Base-by-base conservation (phyloP, 2,329 filamentous ascomycete species). In the Cytospora mali region DNA sequence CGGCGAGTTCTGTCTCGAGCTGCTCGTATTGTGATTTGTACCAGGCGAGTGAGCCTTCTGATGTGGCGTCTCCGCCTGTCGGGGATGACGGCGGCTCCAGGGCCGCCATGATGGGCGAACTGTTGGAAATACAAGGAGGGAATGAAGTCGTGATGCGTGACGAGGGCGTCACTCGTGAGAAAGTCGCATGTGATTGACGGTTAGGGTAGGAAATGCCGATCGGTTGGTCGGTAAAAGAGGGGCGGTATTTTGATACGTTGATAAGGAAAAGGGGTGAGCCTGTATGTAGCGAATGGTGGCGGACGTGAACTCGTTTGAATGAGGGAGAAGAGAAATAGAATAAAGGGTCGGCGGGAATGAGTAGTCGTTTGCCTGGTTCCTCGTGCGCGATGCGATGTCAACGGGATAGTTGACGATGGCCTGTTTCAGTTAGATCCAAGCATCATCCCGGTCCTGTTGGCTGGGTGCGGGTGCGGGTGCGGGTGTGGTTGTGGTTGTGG, bases 11-110 rank as follows among this genome's bases (percentile, higher is more conserved):
- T 58, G 88, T 82, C 77, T 97, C 95, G 42, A 99, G 84, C 74
- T 92, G 88, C 77, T 96, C 93, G 79, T 98, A 98, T 75, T 98
- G 94, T 59, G 87, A 79, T 81, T 99, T 99, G 85, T 98, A 99
- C 85, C 95, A 97, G 63, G 89, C 84, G 58, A 99, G 82, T 66
- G 93, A 90, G 72, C 95, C 91, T 72, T 93, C 88, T 55, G 83
- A 74, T 60, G 75, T 82, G 60, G 84, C 75, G 58, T 79, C 75
- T 71, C 81, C 83, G 71, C 77, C 78, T 13, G 84, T 85, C 58
- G 86, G 86, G 55, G 86, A 88, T 6, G 86, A 88, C 6, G 85
- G 85, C 69, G 81, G 80, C 71, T 88, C 86, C 23, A 55, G 61
- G 39, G 56, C 52, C 65, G 80, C 79, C 83, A 86, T 87, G 69